These are phyloP conservation scores for Aspergillus ibericus DNA, from an alignment of 2,329 filamentous ascomycete species.

Conservation along the genomic window DNA sequence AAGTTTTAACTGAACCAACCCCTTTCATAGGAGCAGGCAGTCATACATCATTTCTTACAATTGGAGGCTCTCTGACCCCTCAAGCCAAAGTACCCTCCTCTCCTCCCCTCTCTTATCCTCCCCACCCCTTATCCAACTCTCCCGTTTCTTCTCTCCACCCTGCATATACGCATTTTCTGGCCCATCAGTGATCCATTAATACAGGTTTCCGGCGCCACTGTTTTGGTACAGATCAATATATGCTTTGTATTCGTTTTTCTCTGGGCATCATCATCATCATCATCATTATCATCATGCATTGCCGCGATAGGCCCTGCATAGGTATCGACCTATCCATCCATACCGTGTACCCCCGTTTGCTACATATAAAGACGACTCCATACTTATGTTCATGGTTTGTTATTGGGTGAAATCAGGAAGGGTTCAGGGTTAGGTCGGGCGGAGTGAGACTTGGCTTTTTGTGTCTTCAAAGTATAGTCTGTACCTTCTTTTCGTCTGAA, in stretches of 20 bases:
- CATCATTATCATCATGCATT: constrained; percentile 2
- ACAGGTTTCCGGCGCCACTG: constrained; percentile 26
- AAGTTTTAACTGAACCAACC: constrained; percentile 28
- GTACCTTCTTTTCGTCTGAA: constrained; percentile 2
- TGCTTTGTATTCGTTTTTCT: constrained; percentile 14
- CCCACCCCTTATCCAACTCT: not conserved
- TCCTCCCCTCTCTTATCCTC: not conserved
- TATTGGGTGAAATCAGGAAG: not conserved
- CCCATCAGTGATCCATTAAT: constrained; percentile 21
- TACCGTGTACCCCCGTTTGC: not conserved
- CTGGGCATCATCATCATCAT: not conserved
- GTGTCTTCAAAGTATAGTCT: not conserved
- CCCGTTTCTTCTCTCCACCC: constrained; percentile 5
- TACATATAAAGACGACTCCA: not conserved
- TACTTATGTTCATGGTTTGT: not conserved
- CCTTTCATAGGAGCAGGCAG: not conserved
- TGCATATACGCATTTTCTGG: constrained; percentile 24
- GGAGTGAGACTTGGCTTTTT: not conserved
- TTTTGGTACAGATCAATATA: constrained; percentile 23
- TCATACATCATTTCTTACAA: constrained; percentile 6
- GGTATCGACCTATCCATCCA: not conserved
- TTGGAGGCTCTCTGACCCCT: not conserved
- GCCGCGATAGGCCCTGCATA: constrained; percentile 8
- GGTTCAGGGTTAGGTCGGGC: not conserved
- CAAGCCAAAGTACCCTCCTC: not conserved